Percentiles rank a stretch among this genome's conserved stretches.
Evolutionary conservation across 2,329 filamentous ascomycete genomes (phyloP).

Genomic region (Penicillium sp.): DNA sequence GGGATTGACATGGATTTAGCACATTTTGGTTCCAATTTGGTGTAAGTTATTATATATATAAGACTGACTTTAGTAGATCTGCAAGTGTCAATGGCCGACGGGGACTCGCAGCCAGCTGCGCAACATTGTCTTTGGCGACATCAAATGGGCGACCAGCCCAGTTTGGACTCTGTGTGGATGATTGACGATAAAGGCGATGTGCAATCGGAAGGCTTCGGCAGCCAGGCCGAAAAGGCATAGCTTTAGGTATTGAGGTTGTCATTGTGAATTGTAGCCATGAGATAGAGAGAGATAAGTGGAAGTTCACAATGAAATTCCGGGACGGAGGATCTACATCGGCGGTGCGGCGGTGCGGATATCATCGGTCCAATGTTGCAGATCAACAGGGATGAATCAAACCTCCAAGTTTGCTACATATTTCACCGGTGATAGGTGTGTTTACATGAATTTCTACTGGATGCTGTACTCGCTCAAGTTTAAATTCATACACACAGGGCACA

Average conservation of each 20-base stretch:
- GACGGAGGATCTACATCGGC: slow-evolving; percentile 16
- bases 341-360: slow-evolving; percentile 14
- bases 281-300: slow-evolving; percentile 3
- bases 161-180: slow-evolving; percentile 21
- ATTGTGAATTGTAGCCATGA: slow-evolving; percentile 7
- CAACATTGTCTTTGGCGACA: slow-evolving; percentile 72
- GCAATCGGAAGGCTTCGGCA: not conserved
- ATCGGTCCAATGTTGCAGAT: slow-evolving; percentile 10
- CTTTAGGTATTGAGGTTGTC: slow-evolving; percentile 10
- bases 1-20: not conserved
- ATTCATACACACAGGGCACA: not conserved
- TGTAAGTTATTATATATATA: not conserved
- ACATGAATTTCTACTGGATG: not conserved
- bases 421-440: not conserved
- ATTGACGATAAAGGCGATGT: slow-evolving; percentile 10
- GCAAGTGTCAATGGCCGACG: slow-evolving; percentile 80
- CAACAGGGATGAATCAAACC: not conserved
- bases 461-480: not conserved
- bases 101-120: slow-evolving; percentile 70
- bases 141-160: slow-evolving; percentile 49
- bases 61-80: slow-evolving; percentile 76
- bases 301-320: slow-evolving; percentile 7
- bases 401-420: not conserved
- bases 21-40: not conserved
- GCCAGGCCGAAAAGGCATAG: slow-evolving; percentile 6